phyloP scores from a whole-genome alignment of 495 filamentous ascomycete species.

The Xanthoparmelia taractica region DNA sequence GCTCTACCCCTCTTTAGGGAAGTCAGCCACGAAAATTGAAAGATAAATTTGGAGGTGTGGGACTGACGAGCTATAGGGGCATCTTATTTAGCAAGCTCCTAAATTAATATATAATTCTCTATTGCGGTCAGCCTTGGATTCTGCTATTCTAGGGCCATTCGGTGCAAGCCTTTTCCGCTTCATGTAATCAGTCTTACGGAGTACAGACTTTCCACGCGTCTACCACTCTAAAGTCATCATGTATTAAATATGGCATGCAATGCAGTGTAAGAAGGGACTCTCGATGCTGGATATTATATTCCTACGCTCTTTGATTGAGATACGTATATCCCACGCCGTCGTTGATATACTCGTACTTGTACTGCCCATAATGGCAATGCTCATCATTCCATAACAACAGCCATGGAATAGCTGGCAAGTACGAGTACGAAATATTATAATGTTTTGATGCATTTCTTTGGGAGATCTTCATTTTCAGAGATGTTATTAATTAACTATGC shows the following conservation, averaged over 20 bases:
- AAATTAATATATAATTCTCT: neutral
- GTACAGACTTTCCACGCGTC: too few relatives aligned
- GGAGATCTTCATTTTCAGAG: neutral
- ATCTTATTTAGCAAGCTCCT: neutral
- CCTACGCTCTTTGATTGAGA: neutral
- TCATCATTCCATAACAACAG: too few relatives aligned
- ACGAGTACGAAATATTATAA: conserved; percentile 1
- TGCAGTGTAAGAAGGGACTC: neutral
- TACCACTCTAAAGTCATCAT: neutral
- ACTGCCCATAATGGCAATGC: too few relatives aligned
- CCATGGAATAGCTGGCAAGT: too few relatives aligned
- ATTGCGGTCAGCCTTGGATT: conserved; percentile 1
- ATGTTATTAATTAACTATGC: neutral
- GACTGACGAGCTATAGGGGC: conserved; percentile 19
- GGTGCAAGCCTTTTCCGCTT: too few relatives aligned
- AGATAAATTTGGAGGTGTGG: neutral
- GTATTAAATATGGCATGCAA: neutral
- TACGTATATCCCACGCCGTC: neutral
- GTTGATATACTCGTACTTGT: neutral
- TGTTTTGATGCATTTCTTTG: neutral
- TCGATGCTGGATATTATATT: neutral
- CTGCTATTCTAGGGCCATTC: too few relatives aligned
- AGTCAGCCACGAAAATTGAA: neutral
- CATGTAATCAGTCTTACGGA: too few relatives aligned
- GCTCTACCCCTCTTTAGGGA: conserved; percentile 18